Conservation (phyloP, 2,329 filamentous ascomycete genomes). For the Cladophialophora psammophila region DNA sequence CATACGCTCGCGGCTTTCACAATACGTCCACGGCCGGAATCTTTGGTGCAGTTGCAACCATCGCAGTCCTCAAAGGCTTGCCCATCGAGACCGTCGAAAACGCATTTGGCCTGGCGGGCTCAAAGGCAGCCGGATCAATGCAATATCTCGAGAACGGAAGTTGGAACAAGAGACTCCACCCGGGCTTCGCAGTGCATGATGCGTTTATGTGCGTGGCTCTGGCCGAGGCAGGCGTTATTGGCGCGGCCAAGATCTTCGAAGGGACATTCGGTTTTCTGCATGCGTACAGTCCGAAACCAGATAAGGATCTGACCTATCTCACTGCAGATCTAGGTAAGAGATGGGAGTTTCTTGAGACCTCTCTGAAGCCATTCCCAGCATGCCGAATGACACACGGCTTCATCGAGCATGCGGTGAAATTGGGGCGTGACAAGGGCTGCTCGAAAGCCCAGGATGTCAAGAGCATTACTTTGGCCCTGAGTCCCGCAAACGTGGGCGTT, state of each 20-base stretch:
- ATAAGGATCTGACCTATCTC: conserved; percentile 30
- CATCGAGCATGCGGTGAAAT: conserved; percentile 35
- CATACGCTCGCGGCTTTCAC: conserved; percentile 50
- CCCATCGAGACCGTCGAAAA: conserved; percentile 41
- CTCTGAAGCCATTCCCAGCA: conserved; percentile 38
- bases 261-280: conserved; percentile 38
- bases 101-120: conserved; percentile 49
- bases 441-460: conserved; percentile 23
- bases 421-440: conserved; percentile 23
- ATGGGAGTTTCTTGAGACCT: conserved; percentile 39
- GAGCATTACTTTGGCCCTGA: conserved; percentile 29
- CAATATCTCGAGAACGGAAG: conserved; percentile 51
- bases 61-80: conserved; percentile 43
- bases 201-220: conserved; percentile 48
- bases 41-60: conserved; percentile 47
- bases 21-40: conserved; percentile 49
- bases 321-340: conserved; percentile 27
- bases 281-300: conserved; percentile 35
- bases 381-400: conserved; percentile 40
- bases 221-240: conserved; percentile 46
- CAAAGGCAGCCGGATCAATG: conserved; percentile 49
- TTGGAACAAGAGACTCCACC: conserved; percentile 51
- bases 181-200: conserved; percentile 51
- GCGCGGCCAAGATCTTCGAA: conserved; percentile 38
- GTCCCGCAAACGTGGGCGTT: conserved; percentile 37